Evolutionary conservation across 1,139 yeast genomes (phyloP), one percentile per base, ranked within the genome.

Genomic region (Zygoascus meyerae): DNA sequence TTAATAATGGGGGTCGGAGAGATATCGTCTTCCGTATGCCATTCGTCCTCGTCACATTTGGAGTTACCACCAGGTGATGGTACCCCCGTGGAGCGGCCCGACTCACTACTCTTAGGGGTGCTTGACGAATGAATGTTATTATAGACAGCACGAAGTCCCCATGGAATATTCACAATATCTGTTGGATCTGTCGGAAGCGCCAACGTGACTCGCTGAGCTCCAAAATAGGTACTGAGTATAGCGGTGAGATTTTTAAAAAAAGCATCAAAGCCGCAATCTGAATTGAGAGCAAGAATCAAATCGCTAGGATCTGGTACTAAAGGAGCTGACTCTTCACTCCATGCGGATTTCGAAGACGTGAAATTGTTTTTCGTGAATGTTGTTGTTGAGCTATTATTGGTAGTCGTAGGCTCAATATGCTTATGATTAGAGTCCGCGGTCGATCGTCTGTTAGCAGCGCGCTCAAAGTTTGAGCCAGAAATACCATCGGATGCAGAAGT

Each of bases 71-170:
- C 26, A 5, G 26, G 26, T 21, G 26, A 21, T 7, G 26, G 26
- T 21, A 21, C 26, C 26, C 26, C 26, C 4, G 26, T 21, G 7
- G 26, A 21, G 7, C 26, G 26, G 7, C 26, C 26, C 30, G 39
- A 35, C 15, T 35, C 29, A 10, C 39, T 11, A 17, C 29, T 10
- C 39, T 35, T 26, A 8, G 39, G 10, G 47, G 48, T n/a, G 48
- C 44, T 26, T 3, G 29, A 29, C n/a, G 21, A 21, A 8, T 44
- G 44, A 17, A 48, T 42, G 40, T 54, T 52, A 34, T 53, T 58
- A 66, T 66, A 64, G 7, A 57, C 47, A 1, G 66, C 68, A 48
- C 62, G 61, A 17, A 65, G 52, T 6, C 66, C 69, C 69, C 69
- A 65, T 0, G 69, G 69, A 5, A 61, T 59, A 46, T 60, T 64